Evolutionary conservation across 306 rosid genomes (phyloP).

Genomic region (Lathyrus oleraceus): DNA sequence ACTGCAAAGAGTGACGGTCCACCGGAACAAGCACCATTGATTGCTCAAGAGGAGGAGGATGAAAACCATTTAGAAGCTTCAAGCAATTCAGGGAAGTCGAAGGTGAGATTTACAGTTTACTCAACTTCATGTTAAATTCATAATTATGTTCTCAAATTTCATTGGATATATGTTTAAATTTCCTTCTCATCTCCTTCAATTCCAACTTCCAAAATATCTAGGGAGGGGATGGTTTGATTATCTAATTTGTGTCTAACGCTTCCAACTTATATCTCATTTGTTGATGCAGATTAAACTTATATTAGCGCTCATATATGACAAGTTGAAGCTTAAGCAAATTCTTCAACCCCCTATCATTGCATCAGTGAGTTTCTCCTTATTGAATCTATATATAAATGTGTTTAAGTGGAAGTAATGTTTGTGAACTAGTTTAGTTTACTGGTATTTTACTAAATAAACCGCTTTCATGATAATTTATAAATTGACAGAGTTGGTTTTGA

Average conservation of each 20-base stretch:
- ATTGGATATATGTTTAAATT: background rate
- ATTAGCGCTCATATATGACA: conserved; percentile 51
- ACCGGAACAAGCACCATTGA: conserved; percentile 71
- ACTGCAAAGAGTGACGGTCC: conserved; percentile 31
- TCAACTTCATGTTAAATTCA: background rate
- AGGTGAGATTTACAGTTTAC: conserved; percentile 51
- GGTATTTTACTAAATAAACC: conserved; percentile 19
- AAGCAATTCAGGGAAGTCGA: conserved; percentile 42
- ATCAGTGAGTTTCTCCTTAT: conserved; percentile 66
- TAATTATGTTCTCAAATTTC: background rate
- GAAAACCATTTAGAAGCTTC: conserved; percentile 41
- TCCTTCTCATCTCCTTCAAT: background rate
- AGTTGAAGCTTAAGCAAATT: conserved; percentile 90
- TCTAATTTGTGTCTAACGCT: background rate
- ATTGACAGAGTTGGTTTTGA: background rate
- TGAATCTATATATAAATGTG: conserved; percentile 14
- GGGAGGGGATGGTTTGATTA: background rate
- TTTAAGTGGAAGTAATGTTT: conserved; percentile 19
- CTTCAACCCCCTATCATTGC: conserved; percentile 96
- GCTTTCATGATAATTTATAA: background rate
- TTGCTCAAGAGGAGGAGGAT: conserved; percentile 51
- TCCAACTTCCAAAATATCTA: background rate
- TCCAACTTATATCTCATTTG: conserved; percentile 30
- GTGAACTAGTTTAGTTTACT: conserved; percentile 29
- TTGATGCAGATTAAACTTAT: conserved; percentile 60